A percentile compares a stretch with the other conserved stretches of the same genome.
phyloP scores from a whole-genome alignment of 352 stramenopile genomes.

The Albugo candida region DNA sequence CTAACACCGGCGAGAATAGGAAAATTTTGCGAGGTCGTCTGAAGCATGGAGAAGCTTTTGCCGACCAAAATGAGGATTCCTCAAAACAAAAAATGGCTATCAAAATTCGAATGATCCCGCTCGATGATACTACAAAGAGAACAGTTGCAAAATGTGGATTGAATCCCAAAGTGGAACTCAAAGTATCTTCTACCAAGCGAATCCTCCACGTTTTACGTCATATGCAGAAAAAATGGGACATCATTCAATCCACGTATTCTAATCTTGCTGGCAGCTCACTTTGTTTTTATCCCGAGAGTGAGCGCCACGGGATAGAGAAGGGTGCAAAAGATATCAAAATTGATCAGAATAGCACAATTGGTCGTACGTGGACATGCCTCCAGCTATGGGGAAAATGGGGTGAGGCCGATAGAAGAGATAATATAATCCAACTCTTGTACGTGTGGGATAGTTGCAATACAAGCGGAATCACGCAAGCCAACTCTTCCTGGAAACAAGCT shows the following conservation, averaged over 20 bases:
- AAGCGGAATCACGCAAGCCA: too few species aligned
- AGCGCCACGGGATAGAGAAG: too few species aligned
- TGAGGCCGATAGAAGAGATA: conserved; percentile 34
- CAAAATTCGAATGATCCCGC: conserved; percentile 64
- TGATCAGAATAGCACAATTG: conserved; percentile 23
- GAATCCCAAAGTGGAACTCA: conserved; percentile 64
- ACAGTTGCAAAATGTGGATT: conserved; percentile 23
- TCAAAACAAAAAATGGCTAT: conserved; percentile 50
- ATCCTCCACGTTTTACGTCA: conserved; percentile 55
- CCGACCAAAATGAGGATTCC: too few species aligned
- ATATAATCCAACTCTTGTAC: conserved; percentile 57
- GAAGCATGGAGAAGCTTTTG: too few species aligned
- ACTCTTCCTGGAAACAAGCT: too few species aligned
- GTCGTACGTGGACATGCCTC: conserved; percentile 24
- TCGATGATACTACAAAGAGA: conserved; percentile 33
- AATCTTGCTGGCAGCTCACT: too few species aligned
- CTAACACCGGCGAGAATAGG: too few species aligned
- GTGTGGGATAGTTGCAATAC: conserved; percentile 12
- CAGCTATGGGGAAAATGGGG: conserved; percentile 53
- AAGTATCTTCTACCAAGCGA: conserved; percentile 56
- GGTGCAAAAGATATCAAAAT: too few species aligned
- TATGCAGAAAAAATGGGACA: conserved; percentile 57
- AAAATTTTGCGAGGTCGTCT: too few species aligned
- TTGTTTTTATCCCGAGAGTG: too few species aligned
- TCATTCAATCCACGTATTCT: conserved; percentile 11